A percentile compares a stretch with the other conserved stretches of the same genome.
Conservation (phyloP, 148 eudicot species). For the Rhododendron ferrugineum region DNA sequence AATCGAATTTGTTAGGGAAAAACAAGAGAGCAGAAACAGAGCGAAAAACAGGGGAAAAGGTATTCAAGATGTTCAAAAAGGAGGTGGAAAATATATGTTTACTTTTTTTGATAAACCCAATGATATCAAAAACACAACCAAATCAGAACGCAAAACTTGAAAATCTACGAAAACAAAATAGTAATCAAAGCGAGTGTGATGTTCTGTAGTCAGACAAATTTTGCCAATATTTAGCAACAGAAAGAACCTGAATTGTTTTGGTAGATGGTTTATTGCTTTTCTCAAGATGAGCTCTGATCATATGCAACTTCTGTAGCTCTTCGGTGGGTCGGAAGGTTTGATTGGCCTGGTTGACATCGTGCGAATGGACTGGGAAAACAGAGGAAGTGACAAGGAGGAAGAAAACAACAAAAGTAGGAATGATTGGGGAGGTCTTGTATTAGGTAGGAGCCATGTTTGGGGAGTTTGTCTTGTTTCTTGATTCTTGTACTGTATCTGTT, state of each 20-base stretch:
- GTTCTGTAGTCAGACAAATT: no score
- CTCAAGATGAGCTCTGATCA: slow-evolving; percentile 55
- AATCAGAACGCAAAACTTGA: no score
- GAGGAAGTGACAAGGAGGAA: slow-evolving; percentile 38
- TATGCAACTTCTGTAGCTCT: slow-evolving; percentile 36
- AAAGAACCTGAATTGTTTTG: slow-evolving; percentile 70
- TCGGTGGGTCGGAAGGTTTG: slow-evolving; percentile 43
- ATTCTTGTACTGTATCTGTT: slow-evolving; percentile 28
- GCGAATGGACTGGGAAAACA: slow-evolving; percentile 29
- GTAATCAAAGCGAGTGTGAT: no score
- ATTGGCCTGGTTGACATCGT: slow-evolving; percentile 11
- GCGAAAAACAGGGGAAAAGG: neutral
- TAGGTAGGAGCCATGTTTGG: slow-evolving; percentile 20
- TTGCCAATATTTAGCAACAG: no score
- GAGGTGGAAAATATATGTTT: neutral
- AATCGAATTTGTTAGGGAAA: neutral
- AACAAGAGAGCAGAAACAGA: neutral
- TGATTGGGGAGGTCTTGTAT: slow-evolving; percentile 42
- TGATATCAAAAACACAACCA: no score
- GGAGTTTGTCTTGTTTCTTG: slow-evolving; percentile 6
- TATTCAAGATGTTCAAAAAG: neutral
- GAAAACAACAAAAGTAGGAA: slow-evolving; percentile 47
- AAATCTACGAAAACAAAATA: no score
- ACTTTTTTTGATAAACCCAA: no score
- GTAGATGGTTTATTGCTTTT: slow-evolving; percentile 78